phyloP scores from a whole-genome alignment of 495 filamentous ascomycete genomes.

The Rusavskia elegans region DNA sequence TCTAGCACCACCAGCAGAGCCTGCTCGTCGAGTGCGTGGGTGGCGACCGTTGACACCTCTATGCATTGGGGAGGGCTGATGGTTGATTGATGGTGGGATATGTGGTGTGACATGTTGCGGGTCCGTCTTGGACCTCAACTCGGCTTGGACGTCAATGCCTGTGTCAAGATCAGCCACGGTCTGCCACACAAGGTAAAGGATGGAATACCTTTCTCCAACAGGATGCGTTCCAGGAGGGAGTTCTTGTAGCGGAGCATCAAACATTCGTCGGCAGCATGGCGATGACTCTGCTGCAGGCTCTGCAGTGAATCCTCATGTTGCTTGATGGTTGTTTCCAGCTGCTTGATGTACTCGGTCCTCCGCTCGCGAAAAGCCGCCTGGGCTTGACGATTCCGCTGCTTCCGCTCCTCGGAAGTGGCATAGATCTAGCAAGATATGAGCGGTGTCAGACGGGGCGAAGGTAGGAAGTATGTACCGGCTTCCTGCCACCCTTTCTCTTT shows the following conservation, averaged over 20 bases:
- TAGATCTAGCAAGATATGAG: constrained; percentile 45
- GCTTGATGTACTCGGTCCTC: constrained; percentile 97
- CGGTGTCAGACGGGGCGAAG: constrained; percentile 11
- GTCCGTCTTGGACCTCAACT: constrained; percentile 75
- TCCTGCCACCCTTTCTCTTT: constrained; percentile 93
- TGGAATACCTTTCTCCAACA: constrained; percentile 76
- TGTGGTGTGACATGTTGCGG: constrained; percentile 51
- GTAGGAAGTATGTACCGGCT: constrained; percentile 56
- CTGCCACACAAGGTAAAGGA: background rate
- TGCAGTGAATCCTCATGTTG: constrained; percentile 89
- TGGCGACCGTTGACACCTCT: constrained; percentile 58
- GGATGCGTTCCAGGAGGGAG: constrained; percentile 82
- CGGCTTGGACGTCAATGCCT: constrained; percentile 97
- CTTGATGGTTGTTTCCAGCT: constrained; percentile 93
- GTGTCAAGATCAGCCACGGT: constrained; percentile 7
- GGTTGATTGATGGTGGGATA: constrained; percentile 42
- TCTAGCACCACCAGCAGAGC: constrained; percentile 46
- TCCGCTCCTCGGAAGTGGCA: constrained; percentile 94
- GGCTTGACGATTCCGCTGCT: constrained; percentile 93
- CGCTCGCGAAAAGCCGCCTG: constrained; percentile 95
- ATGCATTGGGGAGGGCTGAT: constrained; percentile 51
- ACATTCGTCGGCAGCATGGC: constrained; percentile 90
- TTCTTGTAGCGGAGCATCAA: constrained; percentile 98
- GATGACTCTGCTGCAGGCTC: constrained; percentile 83
- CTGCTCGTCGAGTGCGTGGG: constrained; percentile 48